Evolutionary conservation across 495 filamentous ascomycete species (phyloP), one percentile per base, ranked within the genome.

Genomic region (Recurvomyces mirabilis): DNA sequence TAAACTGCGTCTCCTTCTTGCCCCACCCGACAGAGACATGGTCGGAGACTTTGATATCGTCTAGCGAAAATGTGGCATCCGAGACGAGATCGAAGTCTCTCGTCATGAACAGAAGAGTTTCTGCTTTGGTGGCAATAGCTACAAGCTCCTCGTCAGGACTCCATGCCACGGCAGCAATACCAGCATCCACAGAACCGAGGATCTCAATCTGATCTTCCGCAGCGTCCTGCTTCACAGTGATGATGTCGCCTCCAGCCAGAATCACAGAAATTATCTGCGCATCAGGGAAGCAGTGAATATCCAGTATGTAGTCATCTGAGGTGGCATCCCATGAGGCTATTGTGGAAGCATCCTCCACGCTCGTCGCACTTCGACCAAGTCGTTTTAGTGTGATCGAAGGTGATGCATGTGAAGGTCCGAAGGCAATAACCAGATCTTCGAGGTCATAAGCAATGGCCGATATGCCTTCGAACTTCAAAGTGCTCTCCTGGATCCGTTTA

Each of bases 11-110:
- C 63, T 98, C 91, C 58, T 81, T 79, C 68, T 96, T 96, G 48
- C 91, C 91, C 91, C 91, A 98, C 40, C 91, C 91, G 18, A 98
- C 91, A 15, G 87, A 94, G 32, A 98, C 91, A 73, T 98, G 91
- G 60, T 84, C 86, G 1, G 91, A 96, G 1, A 77, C 73, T 55
- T 87, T 79, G 42, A 94, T 67, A 62, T 98, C 91, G 19, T 86
- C 81, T 3, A 65, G 54, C 3, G 73, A 72, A 52, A 94, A 78
- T 11, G 69, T 69, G 46, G 83, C 71, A 54, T 84, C 79, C 5
- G 77, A 70, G 41, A 93, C 74, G 54, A 79, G 79, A 56, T 96
- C 89, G 53, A 94, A 93, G 31, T 79, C 77, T 47, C 88, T 72
- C 15, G 85, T 94, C 89, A 98, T 94, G 52, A 94, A 84, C 40